phyloP scores from a whole-genome alignment of 345 rosid species.

The Corchorus olitorius region DNA sequence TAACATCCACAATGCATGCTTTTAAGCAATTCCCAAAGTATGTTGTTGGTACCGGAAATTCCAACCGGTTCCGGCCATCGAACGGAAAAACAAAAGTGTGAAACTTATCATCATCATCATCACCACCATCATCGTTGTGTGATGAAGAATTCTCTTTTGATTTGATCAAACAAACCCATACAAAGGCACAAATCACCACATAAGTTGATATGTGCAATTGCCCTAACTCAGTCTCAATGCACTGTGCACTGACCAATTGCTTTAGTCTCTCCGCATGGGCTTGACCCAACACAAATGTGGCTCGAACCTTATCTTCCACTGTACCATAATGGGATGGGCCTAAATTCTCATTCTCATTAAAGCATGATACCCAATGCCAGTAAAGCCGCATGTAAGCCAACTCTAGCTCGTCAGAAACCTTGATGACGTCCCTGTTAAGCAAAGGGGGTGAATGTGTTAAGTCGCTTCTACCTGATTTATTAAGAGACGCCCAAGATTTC shows the following conservation, averaged over 20 bases:
- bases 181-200: constrained; percentile 32
- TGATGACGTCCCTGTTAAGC: no score
- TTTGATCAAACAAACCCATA: constrained; percentile 39
- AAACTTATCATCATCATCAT: not conserved
- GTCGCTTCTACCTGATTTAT: no score
- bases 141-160: constrained; percentile 10
- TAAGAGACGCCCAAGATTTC: no score
- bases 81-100: constrained; percentile 22
- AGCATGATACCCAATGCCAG: constrained; percentile 8
- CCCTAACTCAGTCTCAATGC: not conserved
- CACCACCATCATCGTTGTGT: not conserved
- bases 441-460: no score
- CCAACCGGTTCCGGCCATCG: constrained; percentile 28
- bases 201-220: not conserved
- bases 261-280: constrained; percentile 29
- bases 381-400: not conserved
- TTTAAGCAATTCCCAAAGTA: constrained; percentile 45
- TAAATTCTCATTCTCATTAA: not conserved
- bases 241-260: constrained; percentile 4
- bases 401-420: no score
- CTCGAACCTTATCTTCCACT: constrained; percentile 9
- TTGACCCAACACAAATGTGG: no score
- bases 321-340: not conserved
- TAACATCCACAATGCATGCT: not conserved
- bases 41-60: constrained; percentile 17